Evolutionary conservation across 106 monocot genomes (phyloP).

Genomic region (Acorus gramineus): DNA sequence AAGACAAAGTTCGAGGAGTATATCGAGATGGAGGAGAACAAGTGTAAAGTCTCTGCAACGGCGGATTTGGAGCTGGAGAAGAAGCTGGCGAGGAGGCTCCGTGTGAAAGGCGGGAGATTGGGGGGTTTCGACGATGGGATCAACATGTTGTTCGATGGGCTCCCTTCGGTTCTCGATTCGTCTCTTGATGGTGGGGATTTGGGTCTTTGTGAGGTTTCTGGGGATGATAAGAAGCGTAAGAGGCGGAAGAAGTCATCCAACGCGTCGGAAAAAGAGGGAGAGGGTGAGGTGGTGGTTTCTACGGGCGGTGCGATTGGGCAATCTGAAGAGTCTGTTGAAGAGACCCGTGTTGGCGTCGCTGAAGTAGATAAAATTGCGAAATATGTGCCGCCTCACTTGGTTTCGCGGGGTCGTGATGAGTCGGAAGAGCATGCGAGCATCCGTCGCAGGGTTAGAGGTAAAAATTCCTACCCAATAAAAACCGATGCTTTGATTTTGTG

Average conservation of each 20-base stretch:
- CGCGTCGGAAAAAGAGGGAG: conserved; percentile 4
- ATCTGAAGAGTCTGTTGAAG: conserved; percentile 12
- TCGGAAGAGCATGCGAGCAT: conserved; percentile 62
- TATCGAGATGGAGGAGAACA: conserved; percentile 54
- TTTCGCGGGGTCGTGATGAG: conserved; percentile 26
- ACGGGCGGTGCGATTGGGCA: not conserved
- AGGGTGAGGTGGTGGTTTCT: conserved; percentile 1
- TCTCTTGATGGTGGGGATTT: conserved; percentile 3
- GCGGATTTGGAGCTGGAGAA: conserved; percentile 54
- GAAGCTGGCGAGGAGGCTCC: conserved; percentile 70
- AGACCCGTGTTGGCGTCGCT: not conserved
- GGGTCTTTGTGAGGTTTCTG: not conserved
- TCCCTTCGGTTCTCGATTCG: conserved; percentile 24
- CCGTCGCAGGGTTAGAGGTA: conserved; percentile 76
- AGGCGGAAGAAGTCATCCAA: conserved; percentile 14
- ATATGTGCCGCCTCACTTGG: conserved; percentile 65
- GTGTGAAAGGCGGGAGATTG: conserved; percentile 51
- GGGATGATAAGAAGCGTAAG: conserved; percentile 26
- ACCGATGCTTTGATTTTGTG: too few species aligned
- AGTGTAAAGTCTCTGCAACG: conserved; percentile 10
- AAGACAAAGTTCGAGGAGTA: conserved; percentile 79
- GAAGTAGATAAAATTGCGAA: conserved; percentile 13
- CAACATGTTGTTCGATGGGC: conserved; percentile 40
- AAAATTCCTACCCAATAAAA: not conserved
- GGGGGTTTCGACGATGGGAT: conserved; percentile 52